Evolutionary conservation across 495 filamentous ascomycete genomes (phyloP).

Genomic region (Paragyromitra xinjiangensis): DNA sequence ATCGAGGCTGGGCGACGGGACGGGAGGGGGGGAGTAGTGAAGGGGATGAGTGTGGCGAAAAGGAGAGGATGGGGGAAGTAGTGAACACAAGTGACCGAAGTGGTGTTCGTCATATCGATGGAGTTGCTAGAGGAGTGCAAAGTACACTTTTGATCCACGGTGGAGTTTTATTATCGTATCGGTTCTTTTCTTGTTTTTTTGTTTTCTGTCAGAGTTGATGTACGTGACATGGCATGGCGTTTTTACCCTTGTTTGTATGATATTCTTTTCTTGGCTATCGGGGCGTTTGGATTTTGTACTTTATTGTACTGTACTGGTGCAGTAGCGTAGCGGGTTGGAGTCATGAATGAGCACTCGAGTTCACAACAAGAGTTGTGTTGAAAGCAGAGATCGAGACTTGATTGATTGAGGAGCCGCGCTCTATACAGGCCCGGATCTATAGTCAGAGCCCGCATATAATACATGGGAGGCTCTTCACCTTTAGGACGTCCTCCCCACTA

Average conservation of each 20-base stretch:
- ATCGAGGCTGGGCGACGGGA: slow-evolving; percentile 81
- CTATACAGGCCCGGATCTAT: no score
- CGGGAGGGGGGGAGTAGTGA: slow-evolving; percentile 73
- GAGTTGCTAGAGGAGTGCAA: neutral
- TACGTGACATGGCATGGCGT: slow-evolving; percentile 4
- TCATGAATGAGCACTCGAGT: neutral
- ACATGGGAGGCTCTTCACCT: no score
- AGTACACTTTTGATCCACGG: neutral
- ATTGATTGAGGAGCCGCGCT: neutral
- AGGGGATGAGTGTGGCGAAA: slow-evolving; percentile 79
- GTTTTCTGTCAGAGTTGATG: slow-evolving; percentile 21
- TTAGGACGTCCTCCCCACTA: no score
- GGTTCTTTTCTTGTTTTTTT: slow-evolving; percentile 1
- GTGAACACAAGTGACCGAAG: neutral
- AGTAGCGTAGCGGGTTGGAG: neutral
- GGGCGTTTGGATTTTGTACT: slow-evolving; percentile 12
- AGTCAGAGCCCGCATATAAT: no score
- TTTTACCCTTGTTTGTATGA: slow-evolving; percentile 31
- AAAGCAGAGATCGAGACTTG: neutral
- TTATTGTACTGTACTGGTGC: slow-evolving; percentile 3
- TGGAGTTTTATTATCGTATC: neutral
- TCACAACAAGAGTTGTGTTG: neutral
- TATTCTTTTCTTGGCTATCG: neutral
- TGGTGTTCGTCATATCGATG: neutral
- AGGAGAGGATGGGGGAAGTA: slow-evolving; percentile 59